Evolutionary conservation across 1,284 basidiomycete genomes (phyloP).

Genomic region (Pterulicium gracile): DNA sequence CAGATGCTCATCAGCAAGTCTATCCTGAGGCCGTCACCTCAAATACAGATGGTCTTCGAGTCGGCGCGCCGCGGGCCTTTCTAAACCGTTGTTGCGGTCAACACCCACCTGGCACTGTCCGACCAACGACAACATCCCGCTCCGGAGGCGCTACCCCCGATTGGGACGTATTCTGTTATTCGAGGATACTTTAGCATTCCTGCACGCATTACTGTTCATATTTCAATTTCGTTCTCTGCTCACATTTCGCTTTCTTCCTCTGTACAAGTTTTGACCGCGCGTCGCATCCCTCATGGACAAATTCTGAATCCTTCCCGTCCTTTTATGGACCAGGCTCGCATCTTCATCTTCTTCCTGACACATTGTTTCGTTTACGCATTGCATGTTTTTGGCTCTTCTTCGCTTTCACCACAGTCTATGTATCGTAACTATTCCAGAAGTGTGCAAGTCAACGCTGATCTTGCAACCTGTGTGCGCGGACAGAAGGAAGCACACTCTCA

Average conservation of each 20-base stretch:
- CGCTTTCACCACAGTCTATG: background rate
- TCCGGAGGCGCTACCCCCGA: background rate
- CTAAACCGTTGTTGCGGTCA: too few relatives aligned
- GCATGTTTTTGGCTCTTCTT: background rate
- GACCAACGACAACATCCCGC: background rate
- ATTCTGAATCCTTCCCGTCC: too few relatives aligned
- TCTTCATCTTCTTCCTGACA: too few relatives aligned
- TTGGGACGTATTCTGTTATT: background rate
- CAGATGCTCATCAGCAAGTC: background rate
- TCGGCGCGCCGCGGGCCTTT: too few relatives aligned
- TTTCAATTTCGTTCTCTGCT: background rate
- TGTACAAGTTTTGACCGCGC: background rate
- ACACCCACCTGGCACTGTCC: background rate
- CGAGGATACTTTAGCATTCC: background rate
- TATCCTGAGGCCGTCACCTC: background rate
- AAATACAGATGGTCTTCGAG: background rate
- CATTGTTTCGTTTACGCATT: too few relatives aligned
- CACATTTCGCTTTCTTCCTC: background rate
- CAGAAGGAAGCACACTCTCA: background rate
- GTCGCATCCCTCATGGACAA: too few relatives aligned
- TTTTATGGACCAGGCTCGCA: too few relatives aligned
- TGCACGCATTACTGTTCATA: background rate
- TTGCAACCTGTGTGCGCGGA: too few relatives aligned
- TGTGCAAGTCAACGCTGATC: background rate
- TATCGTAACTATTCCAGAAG: background rate